Evolutionary conservation across 352 stramenopile species (phyloP), one percentile per base, ranked within the genome.

Genomic region (Blastocystis sp.): DNA sequence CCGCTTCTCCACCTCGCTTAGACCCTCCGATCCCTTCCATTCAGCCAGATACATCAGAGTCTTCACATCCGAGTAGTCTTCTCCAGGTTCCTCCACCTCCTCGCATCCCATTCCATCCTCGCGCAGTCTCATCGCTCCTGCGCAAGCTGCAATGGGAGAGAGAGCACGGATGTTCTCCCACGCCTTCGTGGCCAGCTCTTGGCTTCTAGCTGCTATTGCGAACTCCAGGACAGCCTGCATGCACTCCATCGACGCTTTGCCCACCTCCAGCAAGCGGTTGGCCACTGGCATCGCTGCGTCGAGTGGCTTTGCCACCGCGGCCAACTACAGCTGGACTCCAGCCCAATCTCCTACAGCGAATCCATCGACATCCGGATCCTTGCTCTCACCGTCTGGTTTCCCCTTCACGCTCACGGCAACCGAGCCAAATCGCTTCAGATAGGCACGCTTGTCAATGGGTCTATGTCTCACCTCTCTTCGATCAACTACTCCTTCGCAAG

Each of bases 301-400:
- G 26, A 73, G 23, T 11, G 62, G 29, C 6, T 59, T n/a, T n/a
- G 20, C 47, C n/a, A 47, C 62, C 8, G 11, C 11, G 9, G 62
- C 62, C n/a, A 73, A 20, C 62, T 73, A 73, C n/a, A 20, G 6
- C 11, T 73, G 62, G 47, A 41, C 7, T 37, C 0, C 6, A 29
- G 0, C 4, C 26, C 7, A 5, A 6, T 29, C 7, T 1, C 62
- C n/a, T 20, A 84, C 53, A 15, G 15, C 9, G 11, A 84, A 15
- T 11, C 73, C 73, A 64, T 84, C 50, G 4, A 84, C n/a, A 20
- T 84, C 73, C 18, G 59, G 34, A 63, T 84, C 73, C 73, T 84
- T 84, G 56, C 50, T n/a, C 39, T 77, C 39, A 2, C 29, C 66
- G 9, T 56, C 39, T 15, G 50, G 15, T 15, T 77, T 39, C 18